Conservation (phyloP, 345 rosid species). For the Lepidium sativum region DNA sequence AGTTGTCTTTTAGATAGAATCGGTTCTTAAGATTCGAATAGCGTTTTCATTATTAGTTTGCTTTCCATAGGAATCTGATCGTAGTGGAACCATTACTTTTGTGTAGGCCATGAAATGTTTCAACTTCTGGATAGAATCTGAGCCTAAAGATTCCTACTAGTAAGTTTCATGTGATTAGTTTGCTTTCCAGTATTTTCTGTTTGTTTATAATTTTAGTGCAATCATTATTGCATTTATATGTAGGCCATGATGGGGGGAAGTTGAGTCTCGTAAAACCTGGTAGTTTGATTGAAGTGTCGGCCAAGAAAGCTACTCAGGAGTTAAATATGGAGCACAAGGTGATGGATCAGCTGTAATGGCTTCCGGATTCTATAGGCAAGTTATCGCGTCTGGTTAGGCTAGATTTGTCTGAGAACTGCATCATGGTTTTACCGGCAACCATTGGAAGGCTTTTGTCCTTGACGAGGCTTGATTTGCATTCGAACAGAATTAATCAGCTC, state of each 20-base stretch:
- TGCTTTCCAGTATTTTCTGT: not conserved
- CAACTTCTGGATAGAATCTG: not conserved
- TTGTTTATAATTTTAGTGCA: not conserved
- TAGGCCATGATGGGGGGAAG: constrained; percentile 69
- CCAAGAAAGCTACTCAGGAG: constrained; percentile 75
- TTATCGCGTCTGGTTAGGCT: constrained; percentile 52
- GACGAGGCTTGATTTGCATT: constrained; percentile 67
- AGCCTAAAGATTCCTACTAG: too few relatives aligned
- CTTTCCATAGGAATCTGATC: too few relatives aligned
- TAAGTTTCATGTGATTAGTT: not conserved
- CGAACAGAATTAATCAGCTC: constrained; percentile 61
- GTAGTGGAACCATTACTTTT: not conserved
- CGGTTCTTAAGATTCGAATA: not conserved
- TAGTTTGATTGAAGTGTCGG: constrained; percentile 75
- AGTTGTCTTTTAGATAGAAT: not conserved
- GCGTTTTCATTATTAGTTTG: not conserved
- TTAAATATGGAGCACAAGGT: constrained; percentile 72
- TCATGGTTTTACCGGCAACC: constrained; percentile 53
- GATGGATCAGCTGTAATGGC: constrained; percentile 87
- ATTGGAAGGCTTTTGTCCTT: constrained; percentile 80
- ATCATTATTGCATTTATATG: constrained; percentile 4
- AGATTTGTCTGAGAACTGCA: constrained; percentile 79
- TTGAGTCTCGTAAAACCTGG: constrained; percentile 86
- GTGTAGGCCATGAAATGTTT: not conserved
- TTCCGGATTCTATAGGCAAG: constrained; percentile 90